A percentile compares a stretch with the other conserved stretches of the same genome.
Evolutionary conservation across 768 basidiomycete genomes (phyloP).

Genomic region (Pleurotus eryngii): DNA sequence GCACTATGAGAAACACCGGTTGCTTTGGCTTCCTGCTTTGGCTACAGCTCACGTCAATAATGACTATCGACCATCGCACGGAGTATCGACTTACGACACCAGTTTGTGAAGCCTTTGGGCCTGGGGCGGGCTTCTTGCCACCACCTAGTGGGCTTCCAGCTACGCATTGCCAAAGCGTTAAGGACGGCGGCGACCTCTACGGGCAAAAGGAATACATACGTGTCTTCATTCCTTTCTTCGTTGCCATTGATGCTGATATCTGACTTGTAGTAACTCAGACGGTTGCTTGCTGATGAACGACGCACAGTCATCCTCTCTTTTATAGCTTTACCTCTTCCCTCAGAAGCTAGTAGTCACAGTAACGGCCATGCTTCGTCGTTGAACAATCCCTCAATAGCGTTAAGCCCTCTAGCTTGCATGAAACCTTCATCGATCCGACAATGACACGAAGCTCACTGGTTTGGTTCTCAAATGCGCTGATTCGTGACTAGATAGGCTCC

Average conservation of each 20-base stretch:
- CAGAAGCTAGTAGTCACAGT: background rate
- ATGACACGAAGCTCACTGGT: background rate
- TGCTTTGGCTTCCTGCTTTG: constrained; percentile 5
- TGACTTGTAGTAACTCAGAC: background rate
- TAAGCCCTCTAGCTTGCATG: background rate
- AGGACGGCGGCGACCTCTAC: background rate
- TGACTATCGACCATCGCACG: background rate
- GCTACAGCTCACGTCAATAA: background rate
- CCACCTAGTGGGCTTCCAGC: background rate
- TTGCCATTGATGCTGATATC: background rate
- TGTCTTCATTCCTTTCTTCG: background rate
- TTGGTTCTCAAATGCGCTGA: background rate
- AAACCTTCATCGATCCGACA: background rate
- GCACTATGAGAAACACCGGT: background rate
- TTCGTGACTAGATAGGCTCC: background rate
- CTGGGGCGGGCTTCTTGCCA: constrained; percentile 2
- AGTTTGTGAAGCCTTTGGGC: background rate
- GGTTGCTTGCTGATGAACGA: background rate
- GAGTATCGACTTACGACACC: background rate
- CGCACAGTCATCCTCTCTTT: background rate
- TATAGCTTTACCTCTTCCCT: background rate
- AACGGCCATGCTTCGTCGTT: background rate
- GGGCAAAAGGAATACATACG: background rate
- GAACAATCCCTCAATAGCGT: background rate
- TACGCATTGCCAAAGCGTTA: background rate